phyloP scores from a whole-genome alignment of 495 filamentous ascomycete species.

The Beverwykella pulmonaria region DNA sequence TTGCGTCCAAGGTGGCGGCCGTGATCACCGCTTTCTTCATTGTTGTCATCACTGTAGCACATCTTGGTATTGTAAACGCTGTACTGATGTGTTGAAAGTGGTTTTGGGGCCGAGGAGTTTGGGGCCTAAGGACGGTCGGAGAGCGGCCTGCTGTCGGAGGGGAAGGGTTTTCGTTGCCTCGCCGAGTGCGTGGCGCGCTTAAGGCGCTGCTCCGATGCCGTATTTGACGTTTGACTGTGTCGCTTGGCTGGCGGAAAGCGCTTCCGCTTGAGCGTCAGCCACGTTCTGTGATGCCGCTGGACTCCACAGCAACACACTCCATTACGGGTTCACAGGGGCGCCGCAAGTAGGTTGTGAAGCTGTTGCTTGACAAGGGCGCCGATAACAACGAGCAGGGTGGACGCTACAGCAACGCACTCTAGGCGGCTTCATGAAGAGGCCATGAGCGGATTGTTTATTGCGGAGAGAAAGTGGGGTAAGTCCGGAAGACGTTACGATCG shows the following conservation, averaged over 20 bases:
- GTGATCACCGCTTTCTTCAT: background rate
- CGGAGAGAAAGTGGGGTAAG: too few relatives aligned
- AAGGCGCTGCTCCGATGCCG: constrained; percentile 10
- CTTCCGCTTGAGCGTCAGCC: constrained; percentile 7
- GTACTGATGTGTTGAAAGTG: constrained; percentile 5
- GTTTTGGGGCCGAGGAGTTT: background rate
- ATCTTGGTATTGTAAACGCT: constrained; percentile 15
- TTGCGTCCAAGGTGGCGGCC: constrained; percentile 8
- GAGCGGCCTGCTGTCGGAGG: background rate
- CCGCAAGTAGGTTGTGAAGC: too few relatives aligned
- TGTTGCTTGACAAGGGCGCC: too few relatives aligned
- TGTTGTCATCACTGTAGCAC: constrained; percentile 11
- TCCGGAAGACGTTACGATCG: too few relatives aligned
- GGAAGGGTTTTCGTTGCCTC: constrained; percentile 10
- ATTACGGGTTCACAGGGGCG: too few relatives aligned
- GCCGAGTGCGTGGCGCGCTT: constrained; percentile 8
- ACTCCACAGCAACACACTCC: too few relatives aligned
- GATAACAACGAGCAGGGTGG: too few relatives aligned
- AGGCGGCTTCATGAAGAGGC: too few relatives aligned
- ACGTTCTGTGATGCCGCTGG: background rate
- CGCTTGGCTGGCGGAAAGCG: constrained; percentile 11
- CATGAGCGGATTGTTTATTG: too few relatives aligned
- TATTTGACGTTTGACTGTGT: constrained; percentile 8
- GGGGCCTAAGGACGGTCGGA: background rate
- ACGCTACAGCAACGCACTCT: too few relatives aligned